Evolutionary conservation across 192 early-diverging fungal species (phyloP), one percentile per base, ranked within the genome.

Genomic region (Pilobolus umbonatus): DNA sequence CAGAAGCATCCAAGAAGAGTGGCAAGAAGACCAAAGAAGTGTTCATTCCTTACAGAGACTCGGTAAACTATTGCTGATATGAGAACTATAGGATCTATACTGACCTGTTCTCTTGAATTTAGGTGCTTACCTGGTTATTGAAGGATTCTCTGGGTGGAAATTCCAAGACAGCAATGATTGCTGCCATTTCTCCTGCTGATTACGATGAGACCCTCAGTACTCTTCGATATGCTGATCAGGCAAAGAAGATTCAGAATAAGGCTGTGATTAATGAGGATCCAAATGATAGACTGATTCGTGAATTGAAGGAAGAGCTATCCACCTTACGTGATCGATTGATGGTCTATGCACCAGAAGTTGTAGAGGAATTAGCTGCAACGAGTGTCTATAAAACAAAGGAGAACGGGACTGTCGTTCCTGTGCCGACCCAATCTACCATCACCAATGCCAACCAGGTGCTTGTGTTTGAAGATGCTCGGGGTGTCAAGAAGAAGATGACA

Each of bases 41-140:
- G 1, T 91, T 87, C 65, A 83, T 97, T 21, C 92, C 93, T 2
- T 97, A 97, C 67, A 79, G 95, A 25, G 95, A 97, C 65, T 96
- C 93, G 12, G 88, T 90, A 71, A 49, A n/a, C n/a, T n/a, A n/a
- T n/a, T n/a, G n/a, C n/a, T n/a, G n/a, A n/a, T n/a, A n/a, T n/a
- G n/a, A n/a, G n/a, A n/a, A n/a, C 22, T 24, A 51, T 51, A 8
- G n/a, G 19, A 28, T 31, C 15, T 14, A 19, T 17, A 39, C 25
- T 42, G 35, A 25, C 43, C 30, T 28, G 78, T 87, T 1, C 83
- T 29, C 30, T 65, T 69, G 84, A 0, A 81, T 84, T 61, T 86
- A 88, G 78, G 75, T 90, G 11, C 32, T 64, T 34, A 66, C 64
- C 5, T 71, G 68, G 68, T 68, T 92, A 15, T 68, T 92, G 6